Percentiles rank a stretch among this genome's conserved stretches.
phyloP scores from a whole-genome alignment of 805 yeast genomes.

The Lipomyces sp. region DNA sequence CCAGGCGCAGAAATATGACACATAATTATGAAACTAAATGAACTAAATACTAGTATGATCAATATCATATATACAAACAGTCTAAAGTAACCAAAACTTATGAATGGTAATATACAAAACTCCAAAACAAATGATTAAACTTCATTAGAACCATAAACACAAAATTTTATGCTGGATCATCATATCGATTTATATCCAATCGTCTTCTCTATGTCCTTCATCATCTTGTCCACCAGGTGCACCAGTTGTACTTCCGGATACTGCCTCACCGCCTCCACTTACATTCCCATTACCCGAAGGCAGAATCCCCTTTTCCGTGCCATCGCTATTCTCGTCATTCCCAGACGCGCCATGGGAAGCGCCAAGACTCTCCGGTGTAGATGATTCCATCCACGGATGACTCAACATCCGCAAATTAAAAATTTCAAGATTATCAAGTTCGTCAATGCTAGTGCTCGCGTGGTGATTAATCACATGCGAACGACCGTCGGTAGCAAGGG shows the following conservation, averaged over 20 bases:
- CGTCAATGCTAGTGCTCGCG: constrained; percentile 29
- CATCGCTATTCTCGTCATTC: background rate
- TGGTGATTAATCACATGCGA: constrained; percentile 33
- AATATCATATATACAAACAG: background rate
- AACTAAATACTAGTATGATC: background rate
- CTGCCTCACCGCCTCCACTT: background rate
- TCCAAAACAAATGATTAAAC: background rate
- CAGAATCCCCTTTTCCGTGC: background rate
- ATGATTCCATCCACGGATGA: constrained; percentile 33
- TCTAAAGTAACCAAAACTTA: background rate
- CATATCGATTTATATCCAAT: background rate
- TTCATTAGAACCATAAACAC: too few relatives aligned
- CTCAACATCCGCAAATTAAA: constrained; percentile 34
- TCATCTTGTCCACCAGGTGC: background rate
- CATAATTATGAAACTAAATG: too few relatives aligned
- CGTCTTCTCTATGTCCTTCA: background rate
- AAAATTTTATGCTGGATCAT: background rate
- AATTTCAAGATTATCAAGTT: constrained; percentile 30
- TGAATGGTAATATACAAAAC: background rate
- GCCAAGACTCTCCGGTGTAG: background rate
- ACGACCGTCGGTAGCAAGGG: constrained; percentile 34
- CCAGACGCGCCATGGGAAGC: background rate
- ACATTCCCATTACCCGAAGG: background rate
- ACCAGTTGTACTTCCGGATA: background rate
- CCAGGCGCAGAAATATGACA: background rate